Base-by-base conservation (phyloP, 2,329 filamentous ascomycete species). In the Arthrobotrys conoides region DNA sequence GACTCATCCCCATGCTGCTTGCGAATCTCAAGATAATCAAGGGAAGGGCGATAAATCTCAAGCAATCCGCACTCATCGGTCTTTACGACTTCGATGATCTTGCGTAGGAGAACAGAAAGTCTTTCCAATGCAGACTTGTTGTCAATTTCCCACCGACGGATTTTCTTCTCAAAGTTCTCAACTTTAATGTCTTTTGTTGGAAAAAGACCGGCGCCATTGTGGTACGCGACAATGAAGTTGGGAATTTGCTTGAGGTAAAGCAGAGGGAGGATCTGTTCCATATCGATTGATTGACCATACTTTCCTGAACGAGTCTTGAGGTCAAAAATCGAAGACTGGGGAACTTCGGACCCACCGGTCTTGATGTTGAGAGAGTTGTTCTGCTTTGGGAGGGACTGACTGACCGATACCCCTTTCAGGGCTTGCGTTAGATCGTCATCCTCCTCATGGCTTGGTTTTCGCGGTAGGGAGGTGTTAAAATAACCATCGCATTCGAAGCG, bases 181-280 rank as follows among this genome's bases (percentile, higher is more conserved):
- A 86, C 80, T 30, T 82, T 76, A 1, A 84, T 84, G 8, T 87
- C 83, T 0, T 82, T 69, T 48, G 66, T 68, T 53, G 68, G 68
- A 63, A 64, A 63, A 69, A 87, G 87, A 0, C 80, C 5, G 0
- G 85, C 85, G 0, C 51, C 64, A 4, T 81, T 69, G 61, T 87
- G 86, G 73, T 84, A 86, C 0, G 85, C 86, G 1, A 87, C 80
- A 30, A 87, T 81, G 46, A 87, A 84, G 6, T 83, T 84, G 0
- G 83, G 81, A 3, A 85, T 83, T 69, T 86, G 86, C 0, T 83
- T 71, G 0, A 85, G 71, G 86, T 86, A 87, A 8, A 87, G 81
- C 0, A 85, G 85, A 3, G 85, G 85, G 9, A 87, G 80, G 51
- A 87, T 84, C 3, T 84, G 80, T 10, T 75, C 82, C 0, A 86